phyloP scores from a whole-genome alignment of 176 grass and related monocot species.

The Musa schizocarpa region DNA sequence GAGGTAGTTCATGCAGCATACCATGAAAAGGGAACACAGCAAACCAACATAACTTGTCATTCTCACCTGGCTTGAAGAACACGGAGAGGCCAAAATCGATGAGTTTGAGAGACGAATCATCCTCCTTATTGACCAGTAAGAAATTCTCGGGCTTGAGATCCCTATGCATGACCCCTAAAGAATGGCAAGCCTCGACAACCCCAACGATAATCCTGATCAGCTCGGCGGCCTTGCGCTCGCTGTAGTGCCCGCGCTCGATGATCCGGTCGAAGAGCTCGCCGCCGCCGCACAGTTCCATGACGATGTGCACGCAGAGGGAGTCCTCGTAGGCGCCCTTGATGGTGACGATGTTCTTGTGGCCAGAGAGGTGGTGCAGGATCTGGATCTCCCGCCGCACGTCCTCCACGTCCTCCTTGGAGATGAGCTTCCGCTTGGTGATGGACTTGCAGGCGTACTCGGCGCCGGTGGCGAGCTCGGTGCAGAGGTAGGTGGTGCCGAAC shows the following conservation, averaged over 20 bases:
- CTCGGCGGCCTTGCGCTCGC: slow-evolving; percentile 94
- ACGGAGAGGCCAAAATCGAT: slow-evolving; percentile 97
- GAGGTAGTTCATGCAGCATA: neutral
- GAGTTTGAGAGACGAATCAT: slow-evolving; percentile 84
- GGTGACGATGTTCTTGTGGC: slow-evolving; percentile 68
- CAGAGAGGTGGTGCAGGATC: slow-evolving; percentile 98
- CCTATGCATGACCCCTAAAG: slow-evolving; percentile 91
- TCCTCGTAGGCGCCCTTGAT: slow-evolving; percentile 99
- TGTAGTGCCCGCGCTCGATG: slow-evolving; percentile 86
- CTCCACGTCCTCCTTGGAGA: slow-evolving; percentile 77
- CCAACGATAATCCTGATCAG: slow-evolving; percentile 85
- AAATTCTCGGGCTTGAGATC: slow-evolving; percentile 99
- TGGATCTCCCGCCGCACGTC: slow-evolving; percentile 99
- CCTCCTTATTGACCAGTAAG: slow-evolving; percentile 71
- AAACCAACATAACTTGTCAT: neutral
- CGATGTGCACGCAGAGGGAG: slow-evolving; percentile 77
- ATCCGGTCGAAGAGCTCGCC: slow-evolving; percentile 98
- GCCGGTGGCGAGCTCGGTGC: slow-evolving; percentile 70
- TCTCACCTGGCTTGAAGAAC: slow-evolving; percentile 92
- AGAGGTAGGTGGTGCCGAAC: slow-evolving; percentile 86
- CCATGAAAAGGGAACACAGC: neutral
- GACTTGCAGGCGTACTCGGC: slow-evolving; percentile 85
- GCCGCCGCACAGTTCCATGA: slow-evolving; percentile 93
- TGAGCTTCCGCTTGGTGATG: slow-evolving; percentile 96
- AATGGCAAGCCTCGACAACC: slow-evolving; percentile 94